Evolutionary conservation across 805 yeast species (phyloP), one percentile per base, ranked within the genome.

Genomic region (Scheffersomyces coipomensis): DNA sequence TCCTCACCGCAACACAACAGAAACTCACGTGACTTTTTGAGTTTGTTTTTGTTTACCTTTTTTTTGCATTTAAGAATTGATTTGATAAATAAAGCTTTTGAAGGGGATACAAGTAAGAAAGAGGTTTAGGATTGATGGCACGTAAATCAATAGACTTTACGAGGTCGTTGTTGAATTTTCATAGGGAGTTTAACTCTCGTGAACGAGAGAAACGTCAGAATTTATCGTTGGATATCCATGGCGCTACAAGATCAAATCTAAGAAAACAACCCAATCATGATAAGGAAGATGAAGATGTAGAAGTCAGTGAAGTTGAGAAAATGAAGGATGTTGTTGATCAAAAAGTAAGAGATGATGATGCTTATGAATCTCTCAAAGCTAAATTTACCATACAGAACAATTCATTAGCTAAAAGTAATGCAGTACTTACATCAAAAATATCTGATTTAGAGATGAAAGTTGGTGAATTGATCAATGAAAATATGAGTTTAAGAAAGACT

Each of bases 351-450:
- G n/a, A n/a, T n/a, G n/a, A n/a, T n/a, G n/a, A n/a, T n/a, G n/a
- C n/a, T n/a, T n/a, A n/a, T 45, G 39, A 57, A 49, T 9, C 57
- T 54, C 40, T 51, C 50, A 31, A 53, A 46, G 35, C 71, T 59
- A 51, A 59, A 33, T 71, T 65, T 38, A 35, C 55, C 5, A 54
- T 53, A n/a, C 83, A 78, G 49, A 84, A 84, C 56, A 68, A 67
- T 38, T 71, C 75, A n/a, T 58, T 85, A 19, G 87, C 87, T 1
- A 76, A 71, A 44, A 75, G 73, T 35, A 82, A 80, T 53, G 73
- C 83, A 2, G 54, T 68, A 17, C 61, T 83, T 53, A 65, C 74
- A 68, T 54, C 71, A 27, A 76, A 68, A 46, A 64, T 83, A 19
- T 57, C 73, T 3, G 78, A 72, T 21, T 55, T 85, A 54, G 88